Evolutionary conservation across 305 asterid genomes (phyloP).

Genomic region (Solanum hybrid): DNA sequence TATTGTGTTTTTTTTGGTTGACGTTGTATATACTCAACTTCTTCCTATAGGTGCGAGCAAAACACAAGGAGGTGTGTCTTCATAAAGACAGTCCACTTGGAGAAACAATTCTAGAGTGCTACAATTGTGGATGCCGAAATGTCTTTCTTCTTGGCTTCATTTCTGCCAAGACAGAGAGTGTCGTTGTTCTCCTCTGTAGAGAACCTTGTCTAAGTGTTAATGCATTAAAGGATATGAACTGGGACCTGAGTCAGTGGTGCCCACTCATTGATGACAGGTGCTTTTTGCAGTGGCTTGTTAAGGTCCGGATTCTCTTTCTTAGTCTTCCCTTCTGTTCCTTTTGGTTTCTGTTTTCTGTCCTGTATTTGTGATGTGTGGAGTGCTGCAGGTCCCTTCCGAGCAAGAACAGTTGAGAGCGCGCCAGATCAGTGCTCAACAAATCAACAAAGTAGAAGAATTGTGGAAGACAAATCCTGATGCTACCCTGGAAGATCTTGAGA

Average conservation of each 20-base stretch:
- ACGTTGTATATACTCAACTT: not conserved
- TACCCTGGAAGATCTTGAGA: conserved; percentile 95
- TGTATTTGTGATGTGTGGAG: conserved; percentile 14
- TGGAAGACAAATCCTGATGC: conserved; percentile 99
- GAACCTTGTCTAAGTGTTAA: conserved; percentile 92
- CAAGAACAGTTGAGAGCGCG: conserved; percentile 99
- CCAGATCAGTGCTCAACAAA: conserved; percentile 97
- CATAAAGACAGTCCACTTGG: conserved; percentile 99
- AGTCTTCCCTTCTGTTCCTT: conserved; percentile 5
- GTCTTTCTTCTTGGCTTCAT: conserved; percentile 97
- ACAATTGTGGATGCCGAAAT: conserved; percentile 98
- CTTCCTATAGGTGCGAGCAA: conserved; percentile 74
- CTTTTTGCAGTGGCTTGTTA: conserved; percentile 95
- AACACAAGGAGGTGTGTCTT: conserved; percentile 99
- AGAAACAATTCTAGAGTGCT: conserved; percentile 96
- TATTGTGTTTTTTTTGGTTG: not conserved
- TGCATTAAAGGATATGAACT: conserved; percentile 96
- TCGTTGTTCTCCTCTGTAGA: conserved; percentile 95
- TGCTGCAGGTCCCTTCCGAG: conserved; percentile 85
- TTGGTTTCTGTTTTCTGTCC: conserved; percentile 6
- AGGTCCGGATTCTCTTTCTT: conserved; percentile 35
- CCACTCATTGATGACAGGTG: conserved; percentile 99
- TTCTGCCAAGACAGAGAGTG: conserved; percentile 98
- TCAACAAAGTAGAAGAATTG: conserved; percentile 96
- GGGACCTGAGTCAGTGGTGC: conserved; percentile 99